Evolutionary conservation across 2,329 filamentous ascomycete species (phyloP).

Genomic region (Botryosphaeria dothidea): DNA sequence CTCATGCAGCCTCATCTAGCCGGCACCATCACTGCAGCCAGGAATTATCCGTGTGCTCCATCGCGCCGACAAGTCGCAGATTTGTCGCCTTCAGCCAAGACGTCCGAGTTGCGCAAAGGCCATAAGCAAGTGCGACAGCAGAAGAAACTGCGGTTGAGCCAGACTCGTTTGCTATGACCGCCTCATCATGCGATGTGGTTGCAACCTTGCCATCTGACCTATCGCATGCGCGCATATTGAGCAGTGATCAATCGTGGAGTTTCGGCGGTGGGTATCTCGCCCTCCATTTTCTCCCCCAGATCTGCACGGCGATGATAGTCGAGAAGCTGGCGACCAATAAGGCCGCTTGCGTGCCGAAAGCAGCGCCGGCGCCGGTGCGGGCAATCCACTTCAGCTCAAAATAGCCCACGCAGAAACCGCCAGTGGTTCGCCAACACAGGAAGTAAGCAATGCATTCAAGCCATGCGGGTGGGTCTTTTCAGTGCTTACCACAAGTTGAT

Average conservation of each 20-base stretch:
- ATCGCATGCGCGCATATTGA: neutral
- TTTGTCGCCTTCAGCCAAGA: neutral
- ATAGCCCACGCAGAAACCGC: constrained; percentile 37
- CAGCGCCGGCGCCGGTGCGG: constrained; percentile 31
- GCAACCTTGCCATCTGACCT: neutral
- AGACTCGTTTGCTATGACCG: neutral
- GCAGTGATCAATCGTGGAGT: neutral
- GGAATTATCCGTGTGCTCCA: neutral
- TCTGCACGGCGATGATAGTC: constrained; percentile 2
- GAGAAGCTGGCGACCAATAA: constrained; percentile 28
- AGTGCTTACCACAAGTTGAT: constrained; percentile 28
- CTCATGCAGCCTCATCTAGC: constrained; percentile 12
- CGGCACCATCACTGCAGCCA: neutral
- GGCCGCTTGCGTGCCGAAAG: constrained; percentile 37
- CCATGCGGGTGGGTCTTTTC: neutral
- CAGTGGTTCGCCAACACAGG: constrained; percentile 27
- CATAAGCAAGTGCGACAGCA: neutral
- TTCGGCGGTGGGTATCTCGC: neutral
- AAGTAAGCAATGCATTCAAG: neutral
- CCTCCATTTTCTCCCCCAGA: neutral
- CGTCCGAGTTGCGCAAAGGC: neutral
- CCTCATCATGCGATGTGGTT: neutral
- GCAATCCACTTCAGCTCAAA: constrained; percentile 37
- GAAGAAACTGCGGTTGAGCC: neutral
- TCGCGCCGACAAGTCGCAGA: neutral